A percentile compares a stretch with the other conserved stretches of the same genome.
These are phyloP conservation scores for Geotrichum citri-aurantii DNA, from an alignment of 1,139 yeast species.

Conservation along the genomic window DNA sequence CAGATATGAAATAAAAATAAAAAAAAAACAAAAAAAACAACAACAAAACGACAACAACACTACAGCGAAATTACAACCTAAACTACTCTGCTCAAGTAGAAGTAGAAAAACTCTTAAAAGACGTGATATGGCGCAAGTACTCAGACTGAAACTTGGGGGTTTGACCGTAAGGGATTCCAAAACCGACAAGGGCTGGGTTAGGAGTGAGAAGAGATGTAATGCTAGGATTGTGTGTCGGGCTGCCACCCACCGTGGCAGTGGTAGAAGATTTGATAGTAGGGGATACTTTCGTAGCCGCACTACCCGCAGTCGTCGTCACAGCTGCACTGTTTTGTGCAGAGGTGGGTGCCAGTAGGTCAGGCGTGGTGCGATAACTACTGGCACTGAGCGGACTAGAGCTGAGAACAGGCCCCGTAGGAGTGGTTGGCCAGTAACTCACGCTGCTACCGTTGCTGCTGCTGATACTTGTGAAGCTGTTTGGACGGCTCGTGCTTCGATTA, in stretches of 20 bases:
- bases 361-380: neutral
- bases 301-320: slow-evolving; percentile 1
- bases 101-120: slow-evolving; percentile 1
- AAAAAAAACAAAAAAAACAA: neutral
- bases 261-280: neutral
- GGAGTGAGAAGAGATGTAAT: slow-evolving; percentile 2
- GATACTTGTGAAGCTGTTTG: neutral
- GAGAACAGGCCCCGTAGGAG: neutral
- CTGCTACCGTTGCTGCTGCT: neutral
- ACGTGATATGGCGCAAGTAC: slow-evolving; percentile 13
- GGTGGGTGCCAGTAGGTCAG: neutral
- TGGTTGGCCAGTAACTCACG: neutral
- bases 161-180: slow-evolving; percentile 11
- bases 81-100: neutral
- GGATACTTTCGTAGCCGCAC: neutral
- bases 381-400: neutral
- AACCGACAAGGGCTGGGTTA: slow-evolving; percentile 3
- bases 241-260: neutral
- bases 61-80: neutral
- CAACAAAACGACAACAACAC: neutral
- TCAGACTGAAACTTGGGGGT: slow-evolving; percentile 17
- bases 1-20: neutral
- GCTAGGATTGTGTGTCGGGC: neutral
- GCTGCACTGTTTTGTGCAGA: neutral
- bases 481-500: neutral